Conservation (phyloP, 768 basidiomycete species). For the Rhizopogon vulgaris region DNA sequence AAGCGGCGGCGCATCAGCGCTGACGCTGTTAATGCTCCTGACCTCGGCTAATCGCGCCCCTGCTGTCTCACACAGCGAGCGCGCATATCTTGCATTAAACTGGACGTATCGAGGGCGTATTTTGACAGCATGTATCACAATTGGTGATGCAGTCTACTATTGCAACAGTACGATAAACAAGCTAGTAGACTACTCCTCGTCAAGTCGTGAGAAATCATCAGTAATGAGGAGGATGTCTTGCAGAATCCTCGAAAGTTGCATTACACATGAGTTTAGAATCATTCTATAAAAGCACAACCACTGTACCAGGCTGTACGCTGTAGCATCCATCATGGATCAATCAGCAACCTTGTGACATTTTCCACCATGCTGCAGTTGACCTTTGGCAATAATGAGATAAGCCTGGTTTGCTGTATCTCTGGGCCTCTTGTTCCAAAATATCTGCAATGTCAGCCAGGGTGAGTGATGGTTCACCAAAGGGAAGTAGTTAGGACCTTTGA, state of each 20-base stretch:
- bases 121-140: background rate
- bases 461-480: background rate
- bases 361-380: background rate
- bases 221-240: no score
- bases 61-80: background rate
- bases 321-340: no score
- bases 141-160: no score
- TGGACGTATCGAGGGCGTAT: background rate
- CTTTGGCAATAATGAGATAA: constrained; percentile 3
- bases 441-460: background rate
- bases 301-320: no score
- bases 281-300: no score
- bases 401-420: constrained; percentile 17
- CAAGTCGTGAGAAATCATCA: no score
- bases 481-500: background rate
- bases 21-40: background rate
- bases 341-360: no score
- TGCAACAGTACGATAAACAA: background rate
- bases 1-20: background rate
- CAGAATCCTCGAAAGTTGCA: no score
- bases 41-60: background rate
- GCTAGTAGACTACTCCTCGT: no score
- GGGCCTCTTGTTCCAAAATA: constrained; percentile 24
- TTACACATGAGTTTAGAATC: no score
- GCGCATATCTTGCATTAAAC: background rate